Conservation (phyloP, 2,329 filamentous ascomycete species). For the Neofusicoccum sp. region DNA sequence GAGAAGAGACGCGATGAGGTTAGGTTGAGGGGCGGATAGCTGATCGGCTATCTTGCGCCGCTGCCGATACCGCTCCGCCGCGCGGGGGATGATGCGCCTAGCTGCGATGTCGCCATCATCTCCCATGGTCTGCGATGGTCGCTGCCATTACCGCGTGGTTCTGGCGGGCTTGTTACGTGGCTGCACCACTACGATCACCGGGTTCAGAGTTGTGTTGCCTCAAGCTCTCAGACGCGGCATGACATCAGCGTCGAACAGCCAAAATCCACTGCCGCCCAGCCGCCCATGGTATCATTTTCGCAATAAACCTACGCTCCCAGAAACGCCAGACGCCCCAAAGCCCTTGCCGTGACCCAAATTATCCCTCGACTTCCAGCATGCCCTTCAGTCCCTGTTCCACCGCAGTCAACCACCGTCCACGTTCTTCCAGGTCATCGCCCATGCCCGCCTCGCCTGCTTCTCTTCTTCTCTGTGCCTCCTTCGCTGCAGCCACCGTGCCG, state of each 20-base stretch:
- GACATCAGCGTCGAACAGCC: background rate
- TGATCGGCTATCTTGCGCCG: background rate
- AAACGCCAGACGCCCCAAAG: slow-evolving; percentile 2
- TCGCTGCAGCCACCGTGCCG: slow-evolving; percentile 67
- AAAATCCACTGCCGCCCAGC: background rate
- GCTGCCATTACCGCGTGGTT: too few relatives aligned
- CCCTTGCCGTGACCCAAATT: background rate
- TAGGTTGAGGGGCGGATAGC: background rate
- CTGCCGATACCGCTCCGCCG: background rate
- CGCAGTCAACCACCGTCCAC: slow-evolving; percentile 73
- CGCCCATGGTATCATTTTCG: slow-evolving; percentile 18
- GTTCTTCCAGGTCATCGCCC: slow-evolving; percentile 74
- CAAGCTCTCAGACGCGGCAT: too few relatives aligned
- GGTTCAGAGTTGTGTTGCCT: too few relatives aligned
- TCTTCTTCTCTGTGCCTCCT: slow-evolving; percentile 69
- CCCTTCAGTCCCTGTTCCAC: slow-evolving; percentile 65
- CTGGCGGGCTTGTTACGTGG: too few relatives aligned
- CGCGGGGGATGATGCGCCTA: too few relatives aligned
- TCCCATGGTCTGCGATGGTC: too few relatives aligned
- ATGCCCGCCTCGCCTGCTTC: slow-evolving; percentile 66
- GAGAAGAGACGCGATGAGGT: background rate
- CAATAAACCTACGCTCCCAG: background rate
- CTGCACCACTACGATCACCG: too few relatives aligned
- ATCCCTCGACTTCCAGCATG: slow-evolving; percentile 55
- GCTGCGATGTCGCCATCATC: too few relatives aligned